phyloP scores from a whole-genome alignment of 495 filamentous ascomycete genomes.

The Lasiosphaeria ovina region DNA sequence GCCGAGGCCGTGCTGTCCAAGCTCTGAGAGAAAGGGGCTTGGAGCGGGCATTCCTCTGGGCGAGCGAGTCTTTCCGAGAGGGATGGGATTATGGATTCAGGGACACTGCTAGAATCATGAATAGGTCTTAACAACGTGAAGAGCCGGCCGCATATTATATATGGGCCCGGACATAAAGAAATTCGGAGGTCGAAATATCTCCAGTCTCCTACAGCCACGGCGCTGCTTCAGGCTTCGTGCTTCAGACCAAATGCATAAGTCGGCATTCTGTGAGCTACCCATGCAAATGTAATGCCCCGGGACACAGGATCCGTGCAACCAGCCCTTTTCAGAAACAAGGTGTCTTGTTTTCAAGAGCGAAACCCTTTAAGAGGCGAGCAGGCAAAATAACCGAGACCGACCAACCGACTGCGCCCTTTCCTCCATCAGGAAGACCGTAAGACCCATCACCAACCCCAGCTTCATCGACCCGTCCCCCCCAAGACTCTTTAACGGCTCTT shows the following conservation, averaged over 20 bases:
- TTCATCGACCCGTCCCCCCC: constrained; percentile 15
- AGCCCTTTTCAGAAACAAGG: constrained; percentile 29
- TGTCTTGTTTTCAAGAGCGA: constrained; percentile 28
- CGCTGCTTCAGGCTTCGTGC: neutral
- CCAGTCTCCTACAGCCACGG: neutral
- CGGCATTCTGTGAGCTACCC: constrained; percentile 37
- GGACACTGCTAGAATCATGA: neutral
- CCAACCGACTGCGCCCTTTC: constrained; percentile 36
- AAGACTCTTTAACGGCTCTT: constrained; percentile 71
- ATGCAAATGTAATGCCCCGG: constrained; percentile 30
- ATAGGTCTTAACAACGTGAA: neutral
- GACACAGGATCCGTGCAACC: constrained; percentile 34
- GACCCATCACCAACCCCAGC: constrained; percentile 19
- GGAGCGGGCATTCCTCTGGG: neutral
- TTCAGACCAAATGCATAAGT: constrained; percentile 31
- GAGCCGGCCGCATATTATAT: neutral
- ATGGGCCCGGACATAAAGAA: neutral
- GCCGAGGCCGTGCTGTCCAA: constrained; percentile 71
- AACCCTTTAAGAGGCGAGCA: constrained; percentile 32
- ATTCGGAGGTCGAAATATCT: neutral
- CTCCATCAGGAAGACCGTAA: constrained; percentile 28
- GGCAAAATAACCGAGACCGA: constrained; percentile 35
- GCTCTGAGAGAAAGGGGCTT: constrained; percentile 46
- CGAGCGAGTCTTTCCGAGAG: neutral
- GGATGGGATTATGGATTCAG: constrained; percentile 17